Base-by-base conservation (phyloP, 2,329 filamentous ascomycete genomes). In the Ophiocordyceps camponoti-leonardi region DNA sequence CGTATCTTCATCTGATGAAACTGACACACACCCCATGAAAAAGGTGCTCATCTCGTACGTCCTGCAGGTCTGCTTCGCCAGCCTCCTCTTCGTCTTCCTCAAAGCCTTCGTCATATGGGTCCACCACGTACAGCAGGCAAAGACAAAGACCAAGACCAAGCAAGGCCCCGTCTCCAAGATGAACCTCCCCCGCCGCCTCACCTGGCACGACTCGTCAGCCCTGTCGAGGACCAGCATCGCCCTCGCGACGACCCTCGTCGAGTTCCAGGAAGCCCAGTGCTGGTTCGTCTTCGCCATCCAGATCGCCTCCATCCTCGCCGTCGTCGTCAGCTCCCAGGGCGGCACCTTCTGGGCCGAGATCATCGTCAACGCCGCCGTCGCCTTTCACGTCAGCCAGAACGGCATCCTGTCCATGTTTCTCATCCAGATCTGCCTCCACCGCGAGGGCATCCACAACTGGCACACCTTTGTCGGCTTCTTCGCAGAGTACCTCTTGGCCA, bases 261-360 rank as follows among this genome's bases (percentile, higher is more conserved):
- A 64, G 51, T 64, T 64, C 30, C 61, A 64, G 45, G 61, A 64
- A 45, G 61, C 61, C 0, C 61, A 64, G 44, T 58, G 55, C 47
- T 64, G 61, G 61, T 64, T 64, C 42, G 56, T 64, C 42, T 64
- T 64, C 49, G 61, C 61, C 26, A 54, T 64, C 31, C 61, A 64
- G 47, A 62, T 64, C 45, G 61, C 61, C 10, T 63, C 61, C 11
- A 63, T 64, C 50, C 61, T 64, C 44, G 60, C 61, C 47, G 62
- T 64, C 26, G 61, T 62, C 23, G 61, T 64, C 51, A 64, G 63
- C 46, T 64, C 61, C 3, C 61, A 63, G 26, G 61, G 64, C 43
- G 61, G 61, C 39, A 57, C 60, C 2, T 64, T 63, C 41, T 64
- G 61, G 61, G 61, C 60, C 18, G 61, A 64, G 43, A 62, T 64